phyloP scores from a whole-genome alignment of 352 stramenopile genomes.

The Pythium dissimile region DNA sequence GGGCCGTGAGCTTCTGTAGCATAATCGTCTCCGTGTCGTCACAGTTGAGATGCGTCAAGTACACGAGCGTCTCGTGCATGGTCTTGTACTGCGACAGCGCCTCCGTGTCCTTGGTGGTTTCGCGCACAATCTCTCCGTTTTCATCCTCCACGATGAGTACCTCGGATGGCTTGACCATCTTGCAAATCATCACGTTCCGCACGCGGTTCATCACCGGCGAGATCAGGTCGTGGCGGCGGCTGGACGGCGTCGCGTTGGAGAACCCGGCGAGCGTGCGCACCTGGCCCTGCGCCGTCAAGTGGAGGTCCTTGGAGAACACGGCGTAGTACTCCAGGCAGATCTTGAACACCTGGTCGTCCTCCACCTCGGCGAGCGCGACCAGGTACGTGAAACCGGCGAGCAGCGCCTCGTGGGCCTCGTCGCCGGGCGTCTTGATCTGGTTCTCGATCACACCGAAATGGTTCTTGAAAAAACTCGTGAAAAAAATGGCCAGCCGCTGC shows the following conservation, averaged over 20 bases:
- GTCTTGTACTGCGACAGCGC: conserved; percentile 99
- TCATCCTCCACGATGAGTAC: conserved; percentile 99
- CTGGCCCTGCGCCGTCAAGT: conserved; percentile 89
- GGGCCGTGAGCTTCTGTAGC: conserved; percentile 95
- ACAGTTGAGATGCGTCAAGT: conserved; percentile 99
- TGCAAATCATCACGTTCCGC: conserved; percentile 97
- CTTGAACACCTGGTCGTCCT: conserved; percentile 97
- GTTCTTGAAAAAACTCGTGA: conserved; percentile 93
- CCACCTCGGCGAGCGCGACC: conserved; percentile 89
- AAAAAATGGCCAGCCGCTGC: conserved; percentile 96
- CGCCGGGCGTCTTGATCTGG: conserved; percentile 60
- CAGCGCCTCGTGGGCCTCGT: conserved; percentile 90
- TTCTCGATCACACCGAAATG: conserved; percentile 95
- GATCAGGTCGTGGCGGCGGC: conserved; percentile 66
- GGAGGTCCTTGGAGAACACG: conserved; percentile 95
- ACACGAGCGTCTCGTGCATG: conserved; percentile 99
- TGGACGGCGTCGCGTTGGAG: conserved; percentile 33
- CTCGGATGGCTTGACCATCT: conserved; percentile 99
- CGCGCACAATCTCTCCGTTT: conserved; percentile 95
- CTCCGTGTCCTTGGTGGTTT: conserved; percentile 99
- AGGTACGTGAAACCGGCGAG: conserved; percentile 93
- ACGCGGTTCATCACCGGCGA: conserved; percentile 92
- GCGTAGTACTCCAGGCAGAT: conserved; percentile 99
- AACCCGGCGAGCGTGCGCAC: conserved; percentile 56
- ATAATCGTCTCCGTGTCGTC: conserved; percentile 99